These are phyloP conservation scores for Monosporascus ibericus DNA, from an alignment of 2,329 filamentous ascomycete genomes.

Conservation along the genomic window DNA sequence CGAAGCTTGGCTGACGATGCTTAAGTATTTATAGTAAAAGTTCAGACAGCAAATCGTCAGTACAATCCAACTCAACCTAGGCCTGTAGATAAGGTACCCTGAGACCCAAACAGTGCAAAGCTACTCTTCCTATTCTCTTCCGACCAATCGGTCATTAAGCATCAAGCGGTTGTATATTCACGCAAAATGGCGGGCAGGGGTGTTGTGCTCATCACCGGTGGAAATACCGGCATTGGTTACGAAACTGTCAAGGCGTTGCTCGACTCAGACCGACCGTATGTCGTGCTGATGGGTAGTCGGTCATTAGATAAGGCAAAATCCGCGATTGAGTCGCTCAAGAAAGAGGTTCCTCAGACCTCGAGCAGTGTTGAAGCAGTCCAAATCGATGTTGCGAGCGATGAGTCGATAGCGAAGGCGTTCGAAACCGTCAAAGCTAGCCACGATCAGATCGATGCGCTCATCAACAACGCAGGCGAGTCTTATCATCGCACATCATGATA, in stretches of 20 bases:
- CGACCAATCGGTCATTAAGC: too few species aligned
- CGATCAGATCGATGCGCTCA: slow-evolving; percentile 42
- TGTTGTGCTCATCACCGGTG: slow-evolving; percentile 53
- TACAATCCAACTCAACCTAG: too few species aligned
- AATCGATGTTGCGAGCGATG: slow-evolving; percentile 47
- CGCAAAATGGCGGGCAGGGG: not conserved
- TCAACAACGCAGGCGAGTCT: slow-evolving; percentile 49
- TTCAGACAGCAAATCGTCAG: too few species aligned
- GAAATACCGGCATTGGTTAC: slow-evolving; percentile 53
- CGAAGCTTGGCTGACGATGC: too few species aligned
- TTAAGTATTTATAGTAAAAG: too few species aligned
- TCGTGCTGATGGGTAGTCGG: slow-evolving; percentile 50
- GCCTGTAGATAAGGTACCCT: too few species aligned
- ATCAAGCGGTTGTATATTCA: too few species aligned
- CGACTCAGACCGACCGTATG: slow-evolving; percentile 37
- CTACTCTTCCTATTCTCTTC: too few species aligned
- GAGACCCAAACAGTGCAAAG: too few species aligned
- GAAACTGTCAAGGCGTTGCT: slow-evolving; percentile 49
- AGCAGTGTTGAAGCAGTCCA: slow-evolving; percentile 40
- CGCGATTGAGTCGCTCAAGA: slow-evolving; percentile 34
- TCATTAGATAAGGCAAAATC: slow-evolving; percentile 40
- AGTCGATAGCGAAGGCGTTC: slow-evolving; percentile 40
- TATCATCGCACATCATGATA: not conserved
- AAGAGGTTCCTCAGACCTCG: slow-evolving; percentile 31
- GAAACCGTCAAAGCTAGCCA: slow-evolving; percentile 33